Evolutionary conservation across 345 rosid genomes (phyloP), one percentile per base, ranked within the genome.

Genomic region (Kandelia obovata): DNA sequence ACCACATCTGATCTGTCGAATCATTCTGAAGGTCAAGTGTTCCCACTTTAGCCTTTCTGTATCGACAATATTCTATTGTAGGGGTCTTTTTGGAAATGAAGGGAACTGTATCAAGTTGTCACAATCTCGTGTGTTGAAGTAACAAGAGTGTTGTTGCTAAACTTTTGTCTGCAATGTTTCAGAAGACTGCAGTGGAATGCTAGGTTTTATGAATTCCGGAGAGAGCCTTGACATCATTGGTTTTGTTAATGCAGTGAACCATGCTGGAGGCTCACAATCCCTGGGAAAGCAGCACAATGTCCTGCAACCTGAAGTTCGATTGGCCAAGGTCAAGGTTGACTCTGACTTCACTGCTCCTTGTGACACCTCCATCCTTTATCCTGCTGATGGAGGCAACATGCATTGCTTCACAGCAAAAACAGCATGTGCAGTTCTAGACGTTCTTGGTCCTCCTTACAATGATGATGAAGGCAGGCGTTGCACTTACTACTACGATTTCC

Each of bases 381-480:
- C 99, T 8, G 84, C 85, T 23, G 91, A 90, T 53, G 99, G 97
- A 58, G 99, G 99, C 67, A 95, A 95, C 83, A 88, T 95, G 92
- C 99, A 95, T 77, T 66, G 94, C 77, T 90, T 95, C 86, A 89
- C 92, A 2, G 98, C 91, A 0, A 80, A 75, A 66, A 92, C 97
- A 2, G 89, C 97, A 0, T 95, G 99, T 28, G 98, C 99, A 0
- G 92, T 95, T 61, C 84, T 95, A 5, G 99, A 95, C 11, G 99
- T 95, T 57, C 88, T 92, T 27, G 96, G 97, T 32, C 99, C 99
- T 61, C 98, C 99, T 6, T 95, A 95, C 77, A 78, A 80, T 0
- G 89, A 82, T 59, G 78, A 79, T 0, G 97, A 92, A 0, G 97
- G 93, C 21, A 88, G 99, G 11, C 91, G 82, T 68, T 95, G 99